These are phyloP conservation scores for Podospora tetraspora DNA, from an alignment of 495 filamentous ascomycete genomes.

Conservation along the genomic window DNA sequence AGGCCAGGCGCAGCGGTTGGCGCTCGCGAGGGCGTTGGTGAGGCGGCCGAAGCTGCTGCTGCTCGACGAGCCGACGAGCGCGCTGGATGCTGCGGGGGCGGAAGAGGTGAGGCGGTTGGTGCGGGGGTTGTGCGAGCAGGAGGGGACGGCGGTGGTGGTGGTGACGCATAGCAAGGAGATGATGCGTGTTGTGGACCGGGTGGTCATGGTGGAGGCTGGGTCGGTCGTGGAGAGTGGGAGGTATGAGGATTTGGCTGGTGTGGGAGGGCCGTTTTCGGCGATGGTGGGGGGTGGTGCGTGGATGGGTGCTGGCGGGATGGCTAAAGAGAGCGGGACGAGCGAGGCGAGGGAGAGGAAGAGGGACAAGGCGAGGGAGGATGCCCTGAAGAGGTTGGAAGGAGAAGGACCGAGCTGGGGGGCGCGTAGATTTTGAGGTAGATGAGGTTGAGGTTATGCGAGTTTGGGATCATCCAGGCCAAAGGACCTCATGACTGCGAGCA, in stretches of 20 bases:
- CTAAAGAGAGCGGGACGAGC: not conserved
- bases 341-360: not conserved
- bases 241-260: conserved; percentile 49
- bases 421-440: not conserved
- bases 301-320: conserved; percentile 13
- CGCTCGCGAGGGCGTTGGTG: conserved; percentile 75
- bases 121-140: conserved; percentile 29
- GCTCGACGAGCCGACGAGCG: conserved; percentile 83
- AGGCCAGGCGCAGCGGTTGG: conserved; percentile 77
- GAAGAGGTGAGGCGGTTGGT: conserved; percentile 62
- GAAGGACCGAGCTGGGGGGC: not conserved
- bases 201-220: conserved; percentile 67
- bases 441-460: not conserved
- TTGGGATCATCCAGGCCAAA: conserved; percentile 38
- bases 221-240: conserved; percentile 59
- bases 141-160: conserved; percentile 55
- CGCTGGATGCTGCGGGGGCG: conserved; percentile 68
- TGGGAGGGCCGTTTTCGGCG: conserved; percentile 31
- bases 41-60: conserved; percentile 66
- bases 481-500: conserved; percentile 58
- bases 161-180: conserved; percentile 78
- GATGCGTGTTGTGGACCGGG: conserved; percentile 69
- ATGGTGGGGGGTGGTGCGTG: conserved; percentile 35
- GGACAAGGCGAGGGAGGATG: conserved; percentile 12
- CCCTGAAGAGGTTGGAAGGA: conserved; percentile 20